phyloP scores from a whole-genome alignment of 2,329 filamentous ascomycete species.

The Aspergillus latus region DNA sequence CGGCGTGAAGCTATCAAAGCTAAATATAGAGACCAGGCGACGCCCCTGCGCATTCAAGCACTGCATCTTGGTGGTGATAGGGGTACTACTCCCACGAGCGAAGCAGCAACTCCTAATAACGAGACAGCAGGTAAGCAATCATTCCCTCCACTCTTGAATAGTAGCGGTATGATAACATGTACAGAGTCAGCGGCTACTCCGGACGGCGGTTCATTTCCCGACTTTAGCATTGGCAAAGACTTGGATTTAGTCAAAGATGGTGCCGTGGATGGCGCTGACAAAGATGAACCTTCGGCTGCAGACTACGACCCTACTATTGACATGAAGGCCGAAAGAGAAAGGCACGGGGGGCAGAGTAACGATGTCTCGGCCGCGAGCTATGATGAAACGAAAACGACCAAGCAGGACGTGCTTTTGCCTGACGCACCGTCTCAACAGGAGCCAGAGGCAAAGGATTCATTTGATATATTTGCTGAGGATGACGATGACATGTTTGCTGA shows the following conservation, averaged over 20 bases:
- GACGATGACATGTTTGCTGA: slow-evolving; percentile 91
- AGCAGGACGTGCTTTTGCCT: slow-evolving; percentile 53
- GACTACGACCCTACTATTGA: slow-evolving; percentile 89
- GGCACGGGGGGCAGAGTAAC: slow-evolving; percentile 64
- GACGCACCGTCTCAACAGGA: slow-evolving; percentile 40
- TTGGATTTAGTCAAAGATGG: slow-evolving; percentile 63
- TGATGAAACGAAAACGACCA: slow-evolving; percentile 57
- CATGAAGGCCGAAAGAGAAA: slow-evolving; percentile 78
- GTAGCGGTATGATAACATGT: background rate
- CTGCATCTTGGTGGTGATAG: slow-evolving; percentile 63
- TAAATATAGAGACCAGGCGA: slow-evolving; percentile 70
- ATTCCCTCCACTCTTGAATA: background rate
- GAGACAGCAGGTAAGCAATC: slow-evolving; percentile 39
- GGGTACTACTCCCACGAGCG: slow-evolving; percentile 54
- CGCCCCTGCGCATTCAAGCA: slow-evolving; percentile 73
- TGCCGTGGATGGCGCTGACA: slow-evolving; percentile 47
- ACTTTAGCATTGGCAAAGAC: slow-evolving; percentile 65
- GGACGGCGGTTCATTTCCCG: slow-evolving; percentile 57
- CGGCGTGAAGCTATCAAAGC: slow-evolving; percentile 81
- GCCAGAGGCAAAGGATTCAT: slow-evolving; percentile 52
- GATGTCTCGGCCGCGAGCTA: slow-evolving; percentile 57
- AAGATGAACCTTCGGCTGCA: slow-evolving; percentile 82
- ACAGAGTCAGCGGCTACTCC: slow-evolving; percentile 45
- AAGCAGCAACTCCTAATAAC: slow-evolving; percentile 41
- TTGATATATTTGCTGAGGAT: slow-evolving; percentile 64